Percentiles rank a stretch among this genome's conserved stretches.
These are phyloP conservation scores for Xerocomus amazonicus DNA, from an alignment of 1,284 basidiomycete species.

Conservation along the genomic window DNA sequence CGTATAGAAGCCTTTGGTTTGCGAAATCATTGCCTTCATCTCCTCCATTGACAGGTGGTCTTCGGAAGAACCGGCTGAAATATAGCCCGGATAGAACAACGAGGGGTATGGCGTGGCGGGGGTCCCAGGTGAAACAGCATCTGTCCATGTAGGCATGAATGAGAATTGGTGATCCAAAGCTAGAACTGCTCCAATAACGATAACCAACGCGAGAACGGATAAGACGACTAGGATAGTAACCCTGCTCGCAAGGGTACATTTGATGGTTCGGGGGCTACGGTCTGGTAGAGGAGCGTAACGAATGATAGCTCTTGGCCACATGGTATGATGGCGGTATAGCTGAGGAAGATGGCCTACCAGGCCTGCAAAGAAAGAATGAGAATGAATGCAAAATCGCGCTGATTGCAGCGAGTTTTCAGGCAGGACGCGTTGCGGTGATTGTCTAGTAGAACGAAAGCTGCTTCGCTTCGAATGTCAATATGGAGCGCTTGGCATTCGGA, in stretches of 20 bases:
- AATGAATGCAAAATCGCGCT: background rate
- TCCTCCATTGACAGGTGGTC: constrained; percentile 21
- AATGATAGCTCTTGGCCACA: constrained; percentile 15
- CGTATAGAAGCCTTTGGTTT: constrained; percentile 36
- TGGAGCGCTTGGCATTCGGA: too few species aligned
- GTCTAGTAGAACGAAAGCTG: too few species aligned
- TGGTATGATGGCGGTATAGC: background rate
- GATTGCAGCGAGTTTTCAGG: too few species aligned
- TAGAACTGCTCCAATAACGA: constrained; percentile 8
- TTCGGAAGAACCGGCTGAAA: constrained; percentile 2
- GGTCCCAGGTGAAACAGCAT: constrained; percentile 1
- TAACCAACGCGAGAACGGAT: constrained; percentile 2
- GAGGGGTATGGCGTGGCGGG: too few species aligned
- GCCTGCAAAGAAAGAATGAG: background rate
- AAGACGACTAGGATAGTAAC: constrained; percentile 10
- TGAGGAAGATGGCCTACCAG: constrained; percentile 8
- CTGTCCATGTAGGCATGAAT: constrained; percentile 5
- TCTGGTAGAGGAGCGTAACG: constrained; percentile 15
- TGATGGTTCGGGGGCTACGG: constrained; percentile 2
- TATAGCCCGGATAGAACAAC: background rate
- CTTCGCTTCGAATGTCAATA: too few species aligned
- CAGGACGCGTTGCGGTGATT: too few species aligned
- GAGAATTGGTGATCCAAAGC: constrained; percentile 9
- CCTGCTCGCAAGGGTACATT: constrained; percentile 7
- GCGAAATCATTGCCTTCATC: constrained; percentile 24